phyloP scores from a whole-genome alignment of 2,329 filamentous ascomycete species.

The Calonectria fujianensis region DNA sequence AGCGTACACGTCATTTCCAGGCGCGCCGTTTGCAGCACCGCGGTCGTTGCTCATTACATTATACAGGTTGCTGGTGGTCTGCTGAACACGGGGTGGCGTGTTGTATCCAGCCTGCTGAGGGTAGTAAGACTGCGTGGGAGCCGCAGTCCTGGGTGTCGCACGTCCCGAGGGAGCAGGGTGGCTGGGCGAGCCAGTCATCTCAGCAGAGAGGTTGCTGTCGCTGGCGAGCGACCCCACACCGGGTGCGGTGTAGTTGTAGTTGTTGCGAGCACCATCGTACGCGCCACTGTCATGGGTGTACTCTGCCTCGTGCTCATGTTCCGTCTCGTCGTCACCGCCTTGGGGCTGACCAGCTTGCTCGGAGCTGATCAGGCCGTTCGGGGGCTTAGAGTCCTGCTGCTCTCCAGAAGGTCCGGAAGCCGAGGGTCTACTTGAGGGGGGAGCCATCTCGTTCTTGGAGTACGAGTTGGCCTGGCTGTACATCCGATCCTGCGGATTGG shows the following conservation, averaged over 20 bases:
- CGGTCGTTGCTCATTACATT: slow-evolving; percentile 91
- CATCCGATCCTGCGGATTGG: slow-evolving; percentile 78
- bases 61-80: slow-evolving; percentile 88
- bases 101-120: slow-evolving; percentile 80
- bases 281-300: slow-evolving; percentile 89
- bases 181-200: slow-evolving; percentile 87
- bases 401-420: slow-evolving; percentile 76
- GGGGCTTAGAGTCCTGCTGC: slow-evolving; percentile 76
- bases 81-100: slow-evolving; percentile 83
- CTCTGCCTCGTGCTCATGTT: slow-evolving; percentile 86
- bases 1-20: slow-evolving; percentile 82
- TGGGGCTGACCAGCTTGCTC: slow-evolving; percentile 71
- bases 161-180: slow-evolving; percentile 89
- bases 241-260: slow-evolving; percentile 86
- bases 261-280: slow-evolving; percentile 82
- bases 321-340: slow-evolving; percentile 79
- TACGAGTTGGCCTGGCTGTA: slow-evolving; percentile 81
- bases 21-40: slow-evolving; percentile 73
- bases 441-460: slow-evolving; percentile 91
- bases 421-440: slow-evolving; percentile 79
- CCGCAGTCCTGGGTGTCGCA: slow-evolving; percentile 88
- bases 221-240: slow-evolving; percentile 79
- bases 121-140: slow-evolving; percentile 84
- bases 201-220: slow-evolving; percentile 87
- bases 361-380: slow-evolving; percentile 79